These are phyloP conservation scores for Lepidium didymum DNA, from an alignment of 345 rosid genomes.

Conservation along the genomic window DNA sequence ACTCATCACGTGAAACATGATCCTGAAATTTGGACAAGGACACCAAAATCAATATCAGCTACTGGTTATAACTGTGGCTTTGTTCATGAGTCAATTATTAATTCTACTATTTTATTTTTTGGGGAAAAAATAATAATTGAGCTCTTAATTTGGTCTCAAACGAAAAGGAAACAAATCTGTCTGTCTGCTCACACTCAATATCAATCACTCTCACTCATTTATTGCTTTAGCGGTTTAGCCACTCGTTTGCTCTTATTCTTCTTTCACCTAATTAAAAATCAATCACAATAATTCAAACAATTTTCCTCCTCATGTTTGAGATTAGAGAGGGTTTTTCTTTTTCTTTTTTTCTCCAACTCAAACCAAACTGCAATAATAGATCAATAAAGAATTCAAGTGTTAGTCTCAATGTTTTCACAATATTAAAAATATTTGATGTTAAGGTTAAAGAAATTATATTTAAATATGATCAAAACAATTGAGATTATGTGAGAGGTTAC, in stretches of 20 bases:
- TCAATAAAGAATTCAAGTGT: too few relatives aligned
- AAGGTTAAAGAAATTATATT: too few relatives aligned
- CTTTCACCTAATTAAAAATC: background rate
- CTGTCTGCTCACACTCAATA: background rate
- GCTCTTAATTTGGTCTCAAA: background rate
- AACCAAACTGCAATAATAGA: too few relatives aligned
- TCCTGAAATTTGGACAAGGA: background rate
- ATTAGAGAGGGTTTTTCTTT: too few relatives aligned
- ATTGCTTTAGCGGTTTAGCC: background rate
- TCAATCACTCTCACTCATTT: constrained; percentile 4
- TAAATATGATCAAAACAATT: too few relatives aligned
- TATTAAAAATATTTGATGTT: background rate
- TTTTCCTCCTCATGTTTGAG: too few relatives aligned
- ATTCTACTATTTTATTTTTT: too few relatives aligned
- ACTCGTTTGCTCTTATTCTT: constrained; percentile 3
- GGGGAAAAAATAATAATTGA: background rate
- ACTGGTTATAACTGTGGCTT: background rate
- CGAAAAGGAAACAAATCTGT: background rate
- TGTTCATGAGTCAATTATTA: background rate
- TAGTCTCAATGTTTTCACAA: background rate
- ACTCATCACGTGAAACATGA: constrained; percentile 24
- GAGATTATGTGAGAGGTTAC: too few relatives aligned
- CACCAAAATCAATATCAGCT: background rate
- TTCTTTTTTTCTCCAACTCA: too few relatives aligned
- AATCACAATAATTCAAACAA: background rate